Evolutionary conservation across 2,329 filamentous ascomycete species (phyloP).

Genomic region (Zymoseptoria brevis): DNA sequence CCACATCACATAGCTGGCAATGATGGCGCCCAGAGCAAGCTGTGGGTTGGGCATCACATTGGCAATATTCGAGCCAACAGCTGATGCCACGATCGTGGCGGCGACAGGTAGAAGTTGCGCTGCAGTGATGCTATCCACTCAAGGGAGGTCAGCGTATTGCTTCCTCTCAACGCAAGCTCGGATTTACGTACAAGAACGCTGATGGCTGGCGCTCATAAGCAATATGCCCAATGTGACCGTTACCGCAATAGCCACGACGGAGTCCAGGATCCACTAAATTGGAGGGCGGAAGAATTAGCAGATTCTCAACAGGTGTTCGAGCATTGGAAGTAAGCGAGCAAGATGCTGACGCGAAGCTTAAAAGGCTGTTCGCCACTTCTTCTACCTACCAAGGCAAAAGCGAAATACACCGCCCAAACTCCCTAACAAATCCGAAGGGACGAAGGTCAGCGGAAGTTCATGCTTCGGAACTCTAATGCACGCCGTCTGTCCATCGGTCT

Average conservation of each 20-base stretch:
- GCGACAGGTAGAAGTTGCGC: slow-evolving; percentile 59
- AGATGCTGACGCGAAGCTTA: too few species aligned
- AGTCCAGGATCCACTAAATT: slow-evolving; percentile 40
- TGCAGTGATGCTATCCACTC: slow-evolving; percentile 52
- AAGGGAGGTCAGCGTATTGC: not conserved
- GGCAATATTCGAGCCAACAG: slow-evolving; percentile 55
- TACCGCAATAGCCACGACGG: slow-evolving; percentile 35
- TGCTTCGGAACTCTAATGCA: not conserved
- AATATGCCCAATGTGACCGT: slow-evolving; percentile 32
- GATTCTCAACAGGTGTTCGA: too few species aligned
- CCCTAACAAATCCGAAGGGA: slow-evolving; percentile 12
- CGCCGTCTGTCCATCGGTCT: not conserved
- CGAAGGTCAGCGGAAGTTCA: not conserved
- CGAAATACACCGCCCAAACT: slow-evolving; percentile 41
- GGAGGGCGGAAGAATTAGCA: too few species aligned
- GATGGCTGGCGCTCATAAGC: slow-evolving; percentile 19
- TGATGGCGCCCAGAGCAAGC: slow-evolving; percentile 53
- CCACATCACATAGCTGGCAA: slow-evolving; percentile 62
- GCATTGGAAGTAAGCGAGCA: too few species aligned
- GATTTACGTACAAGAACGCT: not conserved
- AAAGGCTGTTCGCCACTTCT: too few species aligned
- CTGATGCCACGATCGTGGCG: slow-evolving; percentile 56
- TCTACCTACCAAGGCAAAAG: slow-evolving; percentile 31
- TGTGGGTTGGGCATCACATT: slow-evolving; percentile 45
- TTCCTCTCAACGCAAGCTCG: not conserved